Evolutionary conservation across 2,329 filamentous ascomycete species (phyloP).

Genomic region (Huntiella bhutanensis): DNA sequence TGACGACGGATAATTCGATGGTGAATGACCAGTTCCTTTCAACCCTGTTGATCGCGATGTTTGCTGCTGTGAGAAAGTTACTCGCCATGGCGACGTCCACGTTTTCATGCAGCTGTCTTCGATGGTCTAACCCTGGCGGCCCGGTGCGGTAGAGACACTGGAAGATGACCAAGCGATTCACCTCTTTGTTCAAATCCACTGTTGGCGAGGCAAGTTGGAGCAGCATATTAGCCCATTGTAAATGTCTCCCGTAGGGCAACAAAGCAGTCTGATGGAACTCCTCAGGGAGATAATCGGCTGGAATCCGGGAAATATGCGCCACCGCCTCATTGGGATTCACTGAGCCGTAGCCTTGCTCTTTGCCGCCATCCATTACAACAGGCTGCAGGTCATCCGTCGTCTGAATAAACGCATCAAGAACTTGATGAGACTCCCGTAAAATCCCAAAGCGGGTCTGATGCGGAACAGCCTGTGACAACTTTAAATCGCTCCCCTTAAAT

Average conservation of each 20-base stretch:
- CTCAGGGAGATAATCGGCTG: constrained; percentile 26
- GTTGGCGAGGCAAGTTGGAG: constrained; percentile 27
- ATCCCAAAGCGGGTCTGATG: no score
- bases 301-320: constrained; percentile 28
- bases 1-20: constrained; percentile 21
- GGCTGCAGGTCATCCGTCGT: no score
- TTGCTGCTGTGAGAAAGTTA: constrained; percentile 17
- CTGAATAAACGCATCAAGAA: no score
- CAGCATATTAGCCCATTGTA: constrained; percentile 39
- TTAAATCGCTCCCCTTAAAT: no score
- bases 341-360: no score
- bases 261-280: constrained; percentile 34
- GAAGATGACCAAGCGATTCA: constrained; percentile 27
- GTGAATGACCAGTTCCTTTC: constrained; percentile 32
- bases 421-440: no score
- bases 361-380: no score
- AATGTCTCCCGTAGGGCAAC: constrained; percentile 25
- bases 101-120: background rate
- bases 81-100: constrained; percentile 20
- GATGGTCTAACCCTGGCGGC: constrained; percentile 12
- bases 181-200: constrained; percentile 30
- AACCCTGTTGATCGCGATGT: constrained; percentile 18
- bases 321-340: constrained; percentile 31
- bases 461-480: no score
- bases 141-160: constrained; percentile 33